Conservation (phyloP, 2,329 filamentous ascomycete species). For the Aspergillus quadricinctus region DNA sequence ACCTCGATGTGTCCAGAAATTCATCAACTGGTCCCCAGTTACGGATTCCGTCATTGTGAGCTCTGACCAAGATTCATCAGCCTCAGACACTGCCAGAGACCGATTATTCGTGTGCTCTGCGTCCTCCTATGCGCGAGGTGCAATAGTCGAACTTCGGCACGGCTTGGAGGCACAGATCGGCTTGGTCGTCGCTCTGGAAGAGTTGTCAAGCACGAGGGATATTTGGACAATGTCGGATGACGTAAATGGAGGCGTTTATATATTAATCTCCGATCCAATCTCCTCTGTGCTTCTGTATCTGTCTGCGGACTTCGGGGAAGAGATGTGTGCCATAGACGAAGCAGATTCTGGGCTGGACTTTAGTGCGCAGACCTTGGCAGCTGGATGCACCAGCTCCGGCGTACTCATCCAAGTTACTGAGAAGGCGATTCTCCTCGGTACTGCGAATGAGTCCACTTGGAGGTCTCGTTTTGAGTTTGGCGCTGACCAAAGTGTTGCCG, state of each 20-base stretch:
- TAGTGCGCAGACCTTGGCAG: slow-evolving; percentile 42
- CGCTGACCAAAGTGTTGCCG: slow-evolving; percentile 20
- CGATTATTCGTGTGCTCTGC: slow-evolving; percentile 65
- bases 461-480: slow-evolving; percentile 21
- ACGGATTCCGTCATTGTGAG: slow-evolving; percentile 42
- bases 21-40: slow-evolving; percentile 59
- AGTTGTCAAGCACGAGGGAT: slow-evolving; percentile 36
- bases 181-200: slow-evolving; percentile 36
- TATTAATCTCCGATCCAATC: slow-evolving; percentile 41
- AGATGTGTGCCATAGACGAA: slow-evolving; percentile 37
- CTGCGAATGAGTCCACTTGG: slow-evolving; percentile 16
- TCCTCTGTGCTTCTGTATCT: slow-evolving; percentile 37
- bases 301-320: slow-evolving; percentile 34
- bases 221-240: slow-evolving; percentile 42
- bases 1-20: slow-evolving; percentile 52
- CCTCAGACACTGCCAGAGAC: slow-evolving; percentile 41
- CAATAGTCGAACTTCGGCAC: slow-evolving; percentile 64
- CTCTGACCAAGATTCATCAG: slow-evolving; percentile 10
- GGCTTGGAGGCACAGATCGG: slow-evolving; percentile 67
- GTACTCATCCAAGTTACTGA: slow-evolving; percentile 42
- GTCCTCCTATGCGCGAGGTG: slow-evolving; percentile 54
- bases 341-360: slow-evolving; percentile 38
- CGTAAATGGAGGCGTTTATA: slow-evolving; percentile 30
- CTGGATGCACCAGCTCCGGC: slow-evolving; percentile 32
- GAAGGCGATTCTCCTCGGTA: slow-evolving; percentile 29